These are phyloP conservation scores for Naganishia kalamii DNA, from an alignment of 768 basidiomycete species.

Conservation along the genomic window DNA sequence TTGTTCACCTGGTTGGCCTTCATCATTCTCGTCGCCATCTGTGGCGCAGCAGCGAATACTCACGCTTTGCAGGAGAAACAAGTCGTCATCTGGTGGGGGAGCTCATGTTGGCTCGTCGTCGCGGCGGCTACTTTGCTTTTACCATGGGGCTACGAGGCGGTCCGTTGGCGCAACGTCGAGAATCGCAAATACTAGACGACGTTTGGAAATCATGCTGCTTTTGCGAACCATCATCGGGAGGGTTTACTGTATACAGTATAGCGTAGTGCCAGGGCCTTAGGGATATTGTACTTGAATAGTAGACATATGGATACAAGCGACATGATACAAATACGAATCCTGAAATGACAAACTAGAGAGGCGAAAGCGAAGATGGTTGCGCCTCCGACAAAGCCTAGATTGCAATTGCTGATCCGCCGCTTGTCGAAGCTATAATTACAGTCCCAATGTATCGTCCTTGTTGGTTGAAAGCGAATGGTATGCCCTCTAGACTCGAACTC, in stretches of 20 bases:
- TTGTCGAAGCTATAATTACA: background rate
- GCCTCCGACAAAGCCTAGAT: background rate
- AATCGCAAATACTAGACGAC: background rate
- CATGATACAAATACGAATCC: too few species aligned
- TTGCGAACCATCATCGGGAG: too few species aligned
- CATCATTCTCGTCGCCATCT: conserved; percentile 12
- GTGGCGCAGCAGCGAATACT: conserved; percentile 3
- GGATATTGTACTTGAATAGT: too few species aligned
- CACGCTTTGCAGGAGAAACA: background rate
- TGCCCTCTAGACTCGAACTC: conserved; percentile 2
- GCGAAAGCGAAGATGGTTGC: conserved; percentile 5
- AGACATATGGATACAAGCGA: too few species aligned
- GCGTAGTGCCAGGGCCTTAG: too few species aligned
- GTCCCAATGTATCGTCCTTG: background rate
- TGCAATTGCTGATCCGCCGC: background rate
- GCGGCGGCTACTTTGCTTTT: background rate
- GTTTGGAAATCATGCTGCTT: too few species aligned
- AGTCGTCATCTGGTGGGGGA: conserved; percentile 20
- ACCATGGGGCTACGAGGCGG: conserved; percentile 20
- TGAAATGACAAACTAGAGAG: background rate
- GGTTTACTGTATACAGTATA: too few species aligned
- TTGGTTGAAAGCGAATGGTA: background rate
- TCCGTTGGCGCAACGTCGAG: conserved; percentile 20
- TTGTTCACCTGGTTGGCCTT: conserved; percentile 11
- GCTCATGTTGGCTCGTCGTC: conserved; percentile 4